These are phyloP conservation scores for Globisporangium cylindrosporum DNA, from an alignment of 352 stramenopile genomes.

Conservation along the genomic window DNA sequence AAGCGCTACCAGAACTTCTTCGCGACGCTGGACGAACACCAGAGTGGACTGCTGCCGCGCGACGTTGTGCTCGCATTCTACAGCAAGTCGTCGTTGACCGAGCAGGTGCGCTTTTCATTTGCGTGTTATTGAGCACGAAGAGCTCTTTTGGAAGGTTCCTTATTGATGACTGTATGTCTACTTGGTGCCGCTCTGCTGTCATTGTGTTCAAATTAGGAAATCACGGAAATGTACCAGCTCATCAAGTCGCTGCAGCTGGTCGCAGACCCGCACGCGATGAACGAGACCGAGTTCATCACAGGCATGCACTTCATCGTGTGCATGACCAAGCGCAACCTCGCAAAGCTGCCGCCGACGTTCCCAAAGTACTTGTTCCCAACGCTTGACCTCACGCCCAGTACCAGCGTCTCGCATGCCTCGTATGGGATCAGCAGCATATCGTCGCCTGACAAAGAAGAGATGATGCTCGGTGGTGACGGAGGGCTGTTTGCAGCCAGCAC, in stretches of 20 bases:
- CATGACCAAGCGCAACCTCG: slow-evolving; percentile 66
- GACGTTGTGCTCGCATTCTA: slow-evolving; percentile 50
- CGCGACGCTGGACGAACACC: slow-evolving; percentile 33
- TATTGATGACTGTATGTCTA: neutral
- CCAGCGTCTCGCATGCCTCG: slow-evolving; percentile 1
- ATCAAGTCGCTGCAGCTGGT: slow-evolving; percentile 46
- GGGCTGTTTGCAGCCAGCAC: slow-evolving; percentile 5
- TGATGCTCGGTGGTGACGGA: neutral
- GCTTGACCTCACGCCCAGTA: slow-evolving; percentile 37
- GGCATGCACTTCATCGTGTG: slow-evolving; percentile 83
- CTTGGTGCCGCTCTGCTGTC: neutral
- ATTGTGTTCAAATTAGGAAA: slow-evolving; percentile 24
- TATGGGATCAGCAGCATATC: slow-evolving; percentile 35
- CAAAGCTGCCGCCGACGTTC: slow-evolving; percentile 41
- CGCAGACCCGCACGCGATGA: slow-evolving; percentile 30
- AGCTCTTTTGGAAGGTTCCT: neutral
- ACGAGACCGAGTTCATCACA: slow-evolving; percentile 58
- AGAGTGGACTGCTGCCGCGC: slow-evolving; percentile 18
- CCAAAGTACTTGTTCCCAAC: slow-evolving; percentile 63
- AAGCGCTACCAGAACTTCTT: slow-evolving; percentile 64
- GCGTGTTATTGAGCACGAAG: neutral
- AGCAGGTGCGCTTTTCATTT: slow-evolving; percentile 18
- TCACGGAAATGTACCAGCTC: slow-evolving; percentile 40
- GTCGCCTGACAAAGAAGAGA: slow-evolving; percentile 29
- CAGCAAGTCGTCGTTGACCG: slow-evolving; percentile 50